Evolutionary conservation across 108 stramenopile species (phyloP), one percentile per base, ranked within the genome.

Genomic region (Phaeodactylum tricornutum): DNA sequence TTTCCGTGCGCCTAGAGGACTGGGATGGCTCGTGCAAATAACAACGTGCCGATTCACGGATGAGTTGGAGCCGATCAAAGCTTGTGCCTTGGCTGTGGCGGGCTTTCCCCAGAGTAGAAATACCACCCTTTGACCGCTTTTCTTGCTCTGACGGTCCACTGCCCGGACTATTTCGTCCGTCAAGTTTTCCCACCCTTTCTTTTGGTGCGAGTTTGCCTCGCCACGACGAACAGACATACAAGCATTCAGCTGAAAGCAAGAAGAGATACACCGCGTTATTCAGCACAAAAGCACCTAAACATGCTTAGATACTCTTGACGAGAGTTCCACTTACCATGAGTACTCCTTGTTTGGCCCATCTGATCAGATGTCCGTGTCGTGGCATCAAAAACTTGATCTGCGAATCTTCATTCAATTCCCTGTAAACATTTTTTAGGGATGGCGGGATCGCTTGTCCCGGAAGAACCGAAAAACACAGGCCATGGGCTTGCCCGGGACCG

Each of bases 21-120:
- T 83, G 4, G 96, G 96, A 63, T 97, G 96, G 31, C 80, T 77
- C 24, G 80, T 80, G 21, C 36, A 58, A 42, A 72, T 61, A 21
- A 72, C 32, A 4, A 28, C 29, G 40, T 67, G 48, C 32, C 35
- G 8, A 20, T 49, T 51, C 31, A 38, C 15, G 15, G 6, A 30
- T 19, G 34, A 46, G 36, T 27, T 12, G 37, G 61, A 2, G 27
- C 29, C 17, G 39, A 20, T 29, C 64, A 58, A 20, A 33, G 53
- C 11, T 39, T 60, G 28, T 6, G 57, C 71, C 35, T 82, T 86
- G 42, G 66, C 67, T 41, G 77, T 69, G 16, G 97, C 96, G 26
- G 94, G 94, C 34, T 86, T 86, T 4, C 98, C 98, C 98, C 98
- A 99, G n/a, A 98, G 57, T 50, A 99, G 50, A 62, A 97, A 98